phyloP scores from a whole-genome alignment of 768 basidiomycete species.

The Hygrocybe punicea region DNA sequence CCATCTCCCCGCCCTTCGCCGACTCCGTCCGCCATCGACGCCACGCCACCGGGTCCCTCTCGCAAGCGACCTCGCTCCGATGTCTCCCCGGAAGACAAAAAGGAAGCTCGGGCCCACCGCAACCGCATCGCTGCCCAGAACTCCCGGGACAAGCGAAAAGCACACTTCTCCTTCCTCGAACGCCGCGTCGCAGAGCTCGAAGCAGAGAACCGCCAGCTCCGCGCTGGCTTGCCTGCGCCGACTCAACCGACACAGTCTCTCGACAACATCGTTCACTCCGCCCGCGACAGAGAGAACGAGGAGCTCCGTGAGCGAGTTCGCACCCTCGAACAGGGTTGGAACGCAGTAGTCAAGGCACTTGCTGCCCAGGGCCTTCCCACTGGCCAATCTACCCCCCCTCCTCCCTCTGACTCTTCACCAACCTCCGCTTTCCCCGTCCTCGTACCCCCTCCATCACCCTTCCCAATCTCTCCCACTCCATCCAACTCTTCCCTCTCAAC shows the following conservation, averaged over 20 bases:
- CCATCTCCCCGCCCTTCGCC: constrained; percentile 25
- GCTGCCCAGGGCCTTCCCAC: constrained; percentile 63
- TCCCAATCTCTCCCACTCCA: constrained; percentile 42
- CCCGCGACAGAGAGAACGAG: constrained; percentile 64
- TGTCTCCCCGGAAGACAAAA: constrained; percentile 68
- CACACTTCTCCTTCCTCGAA: constrained; percentile 70
- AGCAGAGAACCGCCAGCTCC: constrained; percentile 76
- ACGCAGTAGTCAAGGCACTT: constrained; percentile 73
- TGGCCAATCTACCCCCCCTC: constrained; percentile 32
- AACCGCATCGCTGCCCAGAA: constrained; percentile 94
- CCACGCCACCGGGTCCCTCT: constrained; percentile 43
- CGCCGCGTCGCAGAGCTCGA: constrained; percentile 68
- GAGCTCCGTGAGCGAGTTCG: constrained; percentile 73
- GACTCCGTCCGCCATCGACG: constrained; percentile 15
- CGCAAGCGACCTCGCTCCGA: constrained; percentile 74
- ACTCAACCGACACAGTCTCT: constrained; percentile 26
- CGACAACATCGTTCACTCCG: constrained; percentile 33
- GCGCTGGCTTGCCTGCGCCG: constrained; percentile 45
- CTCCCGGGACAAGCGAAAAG: constrained; percentile 86
- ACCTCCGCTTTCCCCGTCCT: constrained; percentile 29
- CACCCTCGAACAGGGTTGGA: constrained; percentile 78
- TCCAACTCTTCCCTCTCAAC: constrained; percentile 39
- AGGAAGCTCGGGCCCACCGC: constrained; percentile 83
- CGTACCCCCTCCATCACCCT: constrained; percentile 26
- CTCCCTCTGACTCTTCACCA: constrained; percentile 23